Base-by-base conservation (phyloP, 2,329 filamentous ascomycete genomes). In the Phialocephala sp. region DNA sequence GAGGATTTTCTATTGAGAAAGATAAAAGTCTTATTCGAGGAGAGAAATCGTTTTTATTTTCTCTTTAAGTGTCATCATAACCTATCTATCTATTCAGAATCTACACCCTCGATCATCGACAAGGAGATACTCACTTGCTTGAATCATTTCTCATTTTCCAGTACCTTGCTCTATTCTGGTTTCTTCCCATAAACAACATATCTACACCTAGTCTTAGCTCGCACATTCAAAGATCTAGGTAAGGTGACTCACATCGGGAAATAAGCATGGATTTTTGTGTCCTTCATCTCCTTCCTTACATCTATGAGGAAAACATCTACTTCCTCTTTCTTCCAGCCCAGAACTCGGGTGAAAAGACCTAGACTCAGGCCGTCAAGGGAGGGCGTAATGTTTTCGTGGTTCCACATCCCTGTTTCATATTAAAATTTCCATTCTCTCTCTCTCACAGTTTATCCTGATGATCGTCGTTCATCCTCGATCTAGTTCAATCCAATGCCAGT, bases 271-370 rank as follows among this genome's bases (percentile, higher is more conserved):
- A 77, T 72, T 45, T 68, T 74, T 9, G 68, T 71, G 61, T 78
- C 72, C 59, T 70, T 69, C 66, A 78, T 69, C 61, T 79, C 76
- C 32, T 71, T 75, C 39, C 77, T 71, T 0, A 77, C 73, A 22
- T 76, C 71, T 6, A 72, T 70, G 14, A 79, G 66, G 22, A 79
- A 72, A 1, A 74, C 69, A 35, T 71, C 67, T 6, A 69, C 18
- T 45, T 71, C 68, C 20, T 66, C 60, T 14, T 59, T 64, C 9
- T 32, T 57, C 71, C 69, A 72, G 0, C 62, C 68, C 14, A 72
- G 54, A 20, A 60, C 63, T 11, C 68, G 45, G 20, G 66, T 71
- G 50, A 72, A 72, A 8, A 68, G 36, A 32, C 68, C 69, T 37
- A 70, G 27, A 43, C 63, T 70, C 6, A 71, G 47, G 4, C 24